phyloP scores from a whole-genome alignment of 192 early-diverging fungal genomes.

The Coemansia sp. region DNA sequence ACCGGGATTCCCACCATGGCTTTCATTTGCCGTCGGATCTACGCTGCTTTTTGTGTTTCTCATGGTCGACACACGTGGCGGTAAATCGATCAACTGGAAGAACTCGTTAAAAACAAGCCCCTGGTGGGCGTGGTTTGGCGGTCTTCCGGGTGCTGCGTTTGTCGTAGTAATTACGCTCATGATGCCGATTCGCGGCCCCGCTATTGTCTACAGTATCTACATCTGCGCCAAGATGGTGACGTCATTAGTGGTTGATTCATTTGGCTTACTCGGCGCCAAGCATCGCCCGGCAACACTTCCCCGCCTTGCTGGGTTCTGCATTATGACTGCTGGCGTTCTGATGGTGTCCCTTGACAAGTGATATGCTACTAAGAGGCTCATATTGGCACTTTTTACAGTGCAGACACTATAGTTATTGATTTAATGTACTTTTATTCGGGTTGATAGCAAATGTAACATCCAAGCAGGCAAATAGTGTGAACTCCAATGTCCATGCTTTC shows the following conservation, averaged over 20 bases:
- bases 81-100: slow-evolving; percentile 32
- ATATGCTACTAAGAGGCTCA: not conserved
- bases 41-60: slow-evolving; percentile 26
- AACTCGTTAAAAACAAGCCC: slow-evolving; percentile 24
- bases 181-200: slow-evolving; percentile 27
- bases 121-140: slow-evolving; percentile 36
- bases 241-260: slow-evolving; percentile 25
- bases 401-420: not conserved
- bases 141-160: slow-evolving; percentile 26
- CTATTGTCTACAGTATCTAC: slow-evolving; percentile 27
- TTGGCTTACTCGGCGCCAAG: slow-evolving; percentile 32
- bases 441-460: not conserved
- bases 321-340: slow-evolving; percentile 28
- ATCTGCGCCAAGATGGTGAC: slow-evolving; percentile 32
- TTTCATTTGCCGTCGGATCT: slow-evolving; percentile 14
- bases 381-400: not conserved
- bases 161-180: slow-evolving; percentile 35
- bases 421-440: not conserved
- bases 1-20: slow-evolving; percentile 33
- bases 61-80: slow-evolving; percentile 32
- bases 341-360: slow-evolving; percentile 30
- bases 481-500: too few species aligned
- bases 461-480: too few species aligned
- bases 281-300: slow-evolving; percentile 27
- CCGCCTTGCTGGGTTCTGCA: slow-evolving; percentile 18